Evolutionary conservation across 129 eudicot species (phyloP).

Genomic region (Flaveria brownii): DNA sequence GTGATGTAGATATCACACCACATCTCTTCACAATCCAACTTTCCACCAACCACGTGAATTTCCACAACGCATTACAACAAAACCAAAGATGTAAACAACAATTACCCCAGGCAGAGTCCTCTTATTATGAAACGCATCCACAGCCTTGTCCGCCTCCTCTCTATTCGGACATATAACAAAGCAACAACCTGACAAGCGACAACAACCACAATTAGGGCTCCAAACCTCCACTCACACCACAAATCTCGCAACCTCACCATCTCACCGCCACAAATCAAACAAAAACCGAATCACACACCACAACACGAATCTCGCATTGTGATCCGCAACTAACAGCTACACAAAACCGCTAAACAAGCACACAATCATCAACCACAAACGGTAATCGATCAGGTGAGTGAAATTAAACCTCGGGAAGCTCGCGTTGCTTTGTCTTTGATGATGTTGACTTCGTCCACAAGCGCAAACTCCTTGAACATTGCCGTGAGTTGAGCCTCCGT

Average conservation of each 20-base stretch:
- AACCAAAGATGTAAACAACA: constrained; percentile 36
- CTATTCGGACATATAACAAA: constrained; percentile 90
- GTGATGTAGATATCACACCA: constrained; percentile 14
- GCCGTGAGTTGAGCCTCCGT: constrained; percentile 71
- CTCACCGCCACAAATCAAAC: too few relatives aligned
- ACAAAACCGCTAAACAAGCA: neutral
- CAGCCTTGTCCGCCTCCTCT: constrained; percentile 93
- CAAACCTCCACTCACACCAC: constrained; percentile 30
- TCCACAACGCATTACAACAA: constrained; percentile 33
- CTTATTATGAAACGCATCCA: constrained; percentile 80
- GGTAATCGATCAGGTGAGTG: neutral
- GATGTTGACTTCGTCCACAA: constrained; percentile 93
- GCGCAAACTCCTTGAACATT: constrained; percentile 75
- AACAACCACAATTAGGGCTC: constrained; percentile 38
- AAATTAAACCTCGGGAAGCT: constrained; percentile 76
- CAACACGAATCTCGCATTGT: constrained; percentile 44
- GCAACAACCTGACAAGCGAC: constrained; percentile 71
- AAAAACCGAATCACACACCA: constrained; percentile 13
- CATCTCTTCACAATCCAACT: constrained; percentile 20
- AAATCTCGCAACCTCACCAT: constrained; percentile 21
- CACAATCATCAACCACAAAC: neutral
- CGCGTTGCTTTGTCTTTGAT: constrained; percentile 91
- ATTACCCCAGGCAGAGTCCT: constrained; percentile 82
- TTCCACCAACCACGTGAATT: constrained; percentile 23
- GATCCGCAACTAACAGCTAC: constrained; percentile 36